Conservation (phyloP, 352 stramenopile species). For the Globisporangium cylindrosporum region DNA sequence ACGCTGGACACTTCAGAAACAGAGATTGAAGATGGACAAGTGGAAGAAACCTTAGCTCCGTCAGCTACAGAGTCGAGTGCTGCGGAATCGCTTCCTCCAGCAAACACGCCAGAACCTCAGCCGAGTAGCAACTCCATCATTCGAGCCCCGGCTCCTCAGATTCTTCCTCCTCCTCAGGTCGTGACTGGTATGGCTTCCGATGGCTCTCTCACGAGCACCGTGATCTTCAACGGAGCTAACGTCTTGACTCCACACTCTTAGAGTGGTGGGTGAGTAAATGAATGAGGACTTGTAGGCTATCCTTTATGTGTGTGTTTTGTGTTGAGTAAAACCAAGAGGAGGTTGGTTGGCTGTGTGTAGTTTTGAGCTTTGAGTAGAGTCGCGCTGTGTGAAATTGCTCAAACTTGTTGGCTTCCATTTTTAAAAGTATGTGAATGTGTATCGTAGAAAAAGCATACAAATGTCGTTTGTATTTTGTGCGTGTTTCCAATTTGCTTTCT, state of each 20-base stretch:
- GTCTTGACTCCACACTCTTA: conserved; percentile 9
- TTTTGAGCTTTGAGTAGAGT: neutral
- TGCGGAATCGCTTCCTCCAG: neutral
- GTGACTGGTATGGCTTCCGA: conserved; percentile 7
- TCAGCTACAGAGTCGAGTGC: neutral
- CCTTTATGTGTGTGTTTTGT: neutral
- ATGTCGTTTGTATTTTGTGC: neutral
- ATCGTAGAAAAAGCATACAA: neutral
- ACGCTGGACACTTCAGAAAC: neutral
- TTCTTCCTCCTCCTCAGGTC: neutral
- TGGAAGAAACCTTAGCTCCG: neutral
- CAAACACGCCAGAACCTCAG: neutral
- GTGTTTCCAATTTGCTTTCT: neutral
- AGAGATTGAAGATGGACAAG: neutral
- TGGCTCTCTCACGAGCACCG: conserved; percentile 9
- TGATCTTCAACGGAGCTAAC: conserved; percentile 11
- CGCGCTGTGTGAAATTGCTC: neutral
- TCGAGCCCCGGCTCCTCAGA: neutral
- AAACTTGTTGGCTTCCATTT: neutral
- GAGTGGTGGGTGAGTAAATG: neutral
- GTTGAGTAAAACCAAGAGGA: neutral
- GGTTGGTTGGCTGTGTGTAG: neutral
- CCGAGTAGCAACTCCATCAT: neutral
- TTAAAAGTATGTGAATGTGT: neutral
- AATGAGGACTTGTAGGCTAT: neutral